Percentiles rank a stretch among this genome's conserved stretches.
phyloP scores from a whole-genome alignment of 768 basidiomycete genomes.

The Russula dissimulans region DNA sequence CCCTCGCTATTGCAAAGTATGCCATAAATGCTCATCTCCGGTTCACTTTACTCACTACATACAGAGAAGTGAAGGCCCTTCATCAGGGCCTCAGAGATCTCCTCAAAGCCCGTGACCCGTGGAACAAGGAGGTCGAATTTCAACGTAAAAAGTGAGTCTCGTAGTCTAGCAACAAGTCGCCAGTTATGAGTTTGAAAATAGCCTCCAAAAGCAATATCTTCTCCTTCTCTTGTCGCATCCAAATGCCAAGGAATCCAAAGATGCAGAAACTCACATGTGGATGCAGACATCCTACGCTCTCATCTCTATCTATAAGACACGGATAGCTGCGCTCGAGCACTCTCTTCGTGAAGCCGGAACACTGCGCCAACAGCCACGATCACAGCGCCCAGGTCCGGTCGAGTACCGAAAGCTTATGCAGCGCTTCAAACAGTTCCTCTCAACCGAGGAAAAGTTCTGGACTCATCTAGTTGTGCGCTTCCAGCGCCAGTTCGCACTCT shows the following conservation, averaged over 20 bases:
- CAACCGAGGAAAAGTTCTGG: conserved; percentile 91
- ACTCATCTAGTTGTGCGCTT: conserved; percentile 67
- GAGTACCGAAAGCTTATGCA: conserved; percentile 82
- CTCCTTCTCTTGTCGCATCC: conserved; percentile 61
- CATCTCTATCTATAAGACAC: conserved; percentile 76
- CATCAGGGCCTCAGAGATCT: conserved; percentile 68
- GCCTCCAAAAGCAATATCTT: conserved; percentile 63
- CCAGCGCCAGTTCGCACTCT: conserved; percentile 60
- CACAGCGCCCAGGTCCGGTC: conserved; percentile 49
- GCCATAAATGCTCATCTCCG: conserved; percentile 7
- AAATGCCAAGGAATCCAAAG: conserved; percentile 62
- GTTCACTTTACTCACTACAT: conserved; percentile 7
- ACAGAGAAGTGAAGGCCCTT: conserved; percentile 71
- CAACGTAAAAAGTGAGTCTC: conserved; percentile 71
- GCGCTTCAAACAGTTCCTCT: conserved; percentile 83
- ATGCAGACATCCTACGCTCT: conserved; percentile 86
- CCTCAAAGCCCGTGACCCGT: conserved; percentile 66
- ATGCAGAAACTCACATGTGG: conserved; percentile 81
- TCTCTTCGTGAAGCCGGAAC: conserved; percentile 22
- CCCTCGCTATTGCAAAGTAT: conserved; percentile 32
- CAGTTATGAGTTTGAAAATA: conserved; percentile 25
- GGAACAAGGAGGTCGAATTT: conserved; percentile 80
- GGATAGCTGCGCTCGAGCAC: conserved; percentile 54
- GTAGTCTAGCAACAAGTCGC: conserved; percentile 3
- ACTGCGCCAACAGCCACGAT: conserved; percentile 29